These are phyloP conservation scores for Wallacemonas rigidus DNA, from an alignment of 208 protist species.

Conservation along the genomic window DNA sequence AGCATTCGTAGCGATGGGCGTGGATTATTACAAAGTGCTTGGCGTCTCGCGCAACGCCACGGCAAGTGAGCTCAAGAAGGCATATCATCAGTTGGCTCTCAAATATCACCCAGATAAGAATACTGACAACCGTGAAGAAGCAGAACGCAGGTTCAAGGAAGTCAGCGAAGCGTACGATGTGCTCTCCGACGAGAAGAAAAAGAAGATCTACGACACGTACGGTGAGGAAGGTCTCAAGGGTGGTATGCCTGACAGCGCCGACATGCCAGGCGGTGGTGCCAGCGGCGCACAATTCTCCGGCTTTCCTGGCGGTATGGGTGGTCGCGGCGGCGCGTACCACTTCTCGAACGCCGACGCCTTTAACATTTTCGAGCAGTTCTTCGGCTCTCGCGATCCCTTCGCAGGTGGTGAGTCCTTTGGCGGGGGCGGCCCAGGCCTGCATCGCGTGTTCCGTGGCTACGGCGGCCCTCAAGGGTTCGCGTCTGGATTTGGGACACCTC, in stretches of 20 bases:
- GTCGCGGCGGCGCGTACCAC: constrained; percentile 43
- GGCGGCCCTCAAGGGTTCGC: constrained; percentile 77
- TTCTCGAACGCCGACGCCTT: constrained; percentile 84
- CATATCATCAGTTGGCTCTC: constrained; percentile 91
- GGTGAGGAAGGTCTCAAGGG: constrained; percentile 97
- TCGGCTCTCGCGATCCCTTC: constrained; percentile 87
- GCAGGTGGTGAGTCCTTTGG: constrained; percentile 84
- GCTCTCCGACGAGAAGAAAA: constrained; percentile 96
- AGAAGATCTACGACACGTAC: constrained; percentile 97
- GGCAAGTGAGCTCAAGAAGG: constrained; percentile 88
- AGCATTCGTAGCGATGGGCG: constrained; percentile 36
- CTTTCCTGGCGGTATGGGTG: constrained; percentile 48
- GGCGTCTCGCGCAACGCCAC: constrained; percentile 64
- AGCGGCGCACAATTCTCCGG: constrained; percentile 66
- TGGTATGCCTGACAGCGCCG: constrained; percentile 48
- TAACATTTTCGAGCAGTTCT: constrained; percentile 87
- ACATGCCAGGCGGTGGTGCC: constrained; percentile 33
- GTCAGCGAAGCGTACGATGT: constrained; percentile 98
- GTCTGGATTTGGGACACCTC: constrained; percentile 76
- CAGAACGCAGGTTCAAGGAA: constrained; percentile 91
- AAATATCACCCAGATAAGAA: constrained; percentile 95
- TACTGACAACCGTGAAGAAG: constrained; percentile 78
- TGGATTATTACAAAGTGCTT: constrained; percentile 92
- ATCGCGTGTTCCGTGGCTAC: constrained; percentile 82
- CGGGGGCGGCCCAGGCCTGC: constrained; percentile 76